A percentile compares a stretch with the other conserved stretches of the same genome.
Conservation (phyloP, 1,139 yeast species). For the Arxiozyma telluris region DNA sequence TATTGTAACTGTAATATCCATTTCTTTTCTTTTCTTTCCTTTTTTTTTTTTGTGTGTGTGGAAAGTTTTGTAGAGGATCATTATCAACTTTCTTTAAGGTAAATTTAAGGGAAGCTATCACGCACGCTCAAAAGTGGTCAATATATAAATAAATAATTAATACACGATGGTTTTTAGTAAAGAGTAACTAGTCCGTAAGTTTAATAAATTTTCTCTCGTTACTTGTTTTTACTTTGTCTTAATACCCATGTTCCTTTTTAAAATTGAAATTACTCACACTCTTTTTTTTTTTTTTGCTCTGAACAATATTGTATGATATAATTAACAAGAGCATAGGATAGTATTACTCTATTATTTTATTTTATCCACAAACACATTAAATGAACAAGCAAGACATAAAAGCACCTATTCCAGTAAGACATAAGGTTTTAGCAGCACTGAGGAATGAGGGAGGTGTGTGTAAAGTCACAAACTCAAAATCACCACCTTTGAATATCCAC, state of each 20-base stretch:
- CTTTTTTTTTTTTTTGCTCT: no score
- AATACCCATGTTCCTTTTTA: not conserved
- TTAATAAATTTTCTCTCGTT: no score
- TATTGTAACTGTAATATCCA: not conserved
- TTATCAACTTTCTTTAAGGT: not conserved
- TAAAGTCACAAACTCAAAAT: conserved; percentile 16
- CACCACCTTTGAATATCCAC: conserved; percentile 10
- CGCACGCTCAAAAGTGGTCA: no score
- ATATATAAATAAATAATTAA: no score
- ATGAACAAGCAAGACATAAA: conserved; percentile 17
- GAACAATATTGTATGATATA: no score
- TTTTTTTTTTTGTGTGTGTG: no score
- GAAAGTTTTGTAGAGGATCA: not conserved
- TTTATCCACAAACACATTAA: not conserved
- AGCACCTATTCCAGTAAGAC: conserved; percentile 24
- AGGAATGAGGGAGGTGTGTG: conserved; percentile 12
- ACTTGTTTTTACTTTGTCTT: not conserved
- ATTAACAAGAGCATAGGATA: not conserved
- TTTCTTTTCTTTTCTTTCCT: not conserved
- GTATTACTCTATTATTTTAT: no score
- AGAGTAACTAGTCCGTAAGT: not conserved
- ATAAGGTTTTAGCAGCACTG: conserved; percentile 12
- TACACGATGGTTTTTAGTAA: not conserved
- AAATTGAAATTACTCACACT: no score
- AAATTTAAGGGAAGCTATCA: not conserved